Conservation (phyloP, 164 flowering plant species). For the Malania oleifera region DNA sequence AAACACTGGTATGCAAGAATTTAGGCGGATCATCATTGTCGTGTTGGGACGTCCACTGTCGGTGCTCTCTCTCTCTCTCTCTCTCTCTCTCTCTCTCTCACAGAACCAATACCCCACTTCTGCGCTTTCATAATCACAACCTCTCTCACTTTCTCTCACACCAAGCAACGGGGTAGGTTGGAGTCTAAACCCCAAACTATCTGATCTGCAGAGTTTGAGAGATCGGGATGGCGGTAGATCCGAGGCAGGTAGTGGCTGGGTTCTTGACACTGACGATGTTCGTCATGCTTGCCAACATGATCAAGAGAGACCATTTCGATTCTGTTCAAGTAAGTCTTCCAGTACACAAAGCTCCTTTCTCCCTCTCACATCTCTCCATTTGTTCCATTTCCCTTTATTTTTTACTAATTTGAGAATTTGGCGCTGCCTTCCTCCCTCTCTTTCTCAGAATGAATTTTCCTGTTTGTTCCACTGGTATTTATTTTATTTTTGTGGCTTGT, state of each 20-base stretch:
- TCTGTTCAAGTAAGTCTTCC: constrained; percentile 29
- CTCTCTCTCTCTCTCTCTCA: neutral
- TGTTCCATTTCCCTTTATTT: no score
- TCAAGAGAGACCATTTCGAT: constrained; percentile 86
- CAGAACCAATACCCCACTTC: neutral
- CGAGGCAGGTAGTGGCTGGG: constrained; percentile 81
- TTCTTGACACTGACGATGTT: constrained; percentile 87
- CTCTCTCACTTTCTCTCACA: neutral
- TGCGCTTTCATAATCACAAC: neutral
- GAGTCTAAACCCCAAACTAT: neutral
- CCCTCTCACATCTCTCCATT: neutral
- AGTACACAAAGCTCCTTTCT: neutral
- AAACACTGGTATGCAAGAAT: no score
- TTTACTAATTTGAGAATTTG: no score
- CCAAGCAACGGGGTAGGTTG: neutral
- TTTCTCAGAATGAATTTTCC: neutral
- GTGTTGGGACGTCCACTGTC: neutral
- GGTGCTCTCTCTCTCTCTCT: neutral
- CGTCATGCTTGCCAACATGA: constrained; percentile 87
- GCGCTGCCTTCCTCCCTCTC: neutral
- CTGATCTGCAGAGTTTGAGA: neutral
- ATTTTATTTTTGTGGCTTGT: neutral
- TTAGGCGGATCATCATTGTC: no score
- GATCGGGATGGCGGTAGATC: constrained; percentile 58
- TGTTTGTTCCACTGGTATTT: neutral